Percentiles rank a stretch among this genome's conserved stretches.
These are phyloP conservation scores for Mediolabrus comicus DNA, from an alignment of 108 stramenopile genomes.

Conservation along the genomic window DNA sequence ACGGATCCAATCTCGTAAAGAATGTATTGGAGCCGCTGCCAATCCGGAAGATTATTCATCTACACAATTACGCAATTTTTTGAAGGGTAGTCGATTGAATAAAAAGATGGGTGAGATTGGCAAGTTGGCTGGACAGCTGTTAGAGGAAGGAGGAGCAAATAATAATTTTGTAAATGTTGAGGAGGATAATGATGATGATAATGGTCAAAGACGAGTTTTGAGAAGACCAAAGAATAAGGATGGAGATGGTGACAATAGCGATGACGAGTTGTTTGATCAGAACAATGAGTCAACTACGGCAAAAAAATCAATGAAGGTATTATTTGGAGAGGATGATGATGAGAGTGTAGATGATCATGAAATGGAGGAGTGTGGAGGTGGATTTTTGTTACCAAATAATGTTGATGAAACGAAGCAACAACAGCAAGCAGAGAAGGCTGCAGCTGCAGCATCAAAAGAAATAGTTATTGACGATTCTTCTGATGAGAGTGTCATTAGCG, in stretches of 20 bases:
- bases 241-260: constrained; percentile 10
- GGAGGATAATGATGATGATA: neutral
- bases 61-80: constrained; percentile 90
- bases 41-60: constrained; percentile 85
- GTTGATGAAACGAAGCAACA: neutral
- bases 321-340: constrained; percentile 39
- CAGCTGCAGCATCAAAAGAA: neutral
- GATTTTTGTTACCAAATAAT: constrained; percentile 25
- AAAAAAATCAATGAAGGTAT: constrained; percentile 29
- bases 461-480: constrained; percentile 6
- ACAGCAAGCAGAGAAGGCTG: neutral
- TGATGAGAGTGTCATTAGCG: constrained; percentile 2
- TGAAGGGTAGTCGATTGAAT: constrained; percentile 69
- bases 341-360: constrained; percentile 16
- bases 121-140: constrained; percentile 9
- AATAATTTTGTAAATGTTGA: constrained; percentile 8
- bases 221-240: constrained; percentile 1
- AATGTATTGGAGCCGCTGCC: constrained; percentile 92
- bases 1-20: constrained; percentile 79
- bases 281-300: constrained; percentile 13
- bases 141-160: neutral
- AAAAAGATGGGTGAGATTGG: constrained; percentile 47
- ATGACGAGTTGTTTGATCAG: constrained; percentile 17
- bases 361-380: constrained; percentile 24
- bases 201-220: neutral